These are phyloP conservation scores for Teunomyces stri DNA, from an alignment of 805 yeast genomes.

Conservation along the genomic window DNA sequence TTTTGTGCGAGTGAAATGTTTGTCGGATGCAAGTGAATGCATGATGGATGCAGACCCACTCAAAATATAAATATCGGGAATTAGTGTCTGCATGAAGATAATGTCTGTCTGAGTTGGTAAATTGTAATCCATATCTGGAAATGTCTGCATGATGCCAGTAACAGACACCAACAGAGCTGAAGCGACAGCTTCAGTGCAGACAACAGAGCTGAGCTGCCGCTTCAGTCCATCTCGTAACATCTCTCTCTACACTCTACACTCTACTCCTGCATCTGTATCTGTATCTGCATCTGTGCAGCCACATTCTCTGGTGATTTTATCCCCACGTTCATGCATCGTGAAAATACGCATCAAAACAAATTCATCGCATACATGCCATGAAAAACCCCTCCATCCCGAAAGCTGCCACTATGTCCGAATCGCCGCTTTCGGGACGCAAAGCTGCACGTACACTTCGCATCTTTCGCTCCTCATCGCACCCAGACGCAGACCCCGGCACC, in stretches of 20 bases:
- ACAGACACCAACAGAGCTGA: no score
- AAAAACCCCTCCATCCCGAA: neutral
- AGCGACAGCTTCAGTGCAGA: neutral
- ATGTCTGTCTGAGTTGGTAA: no score
- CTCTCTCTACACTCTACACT: no score
- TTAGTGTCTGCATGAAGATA: neutral
- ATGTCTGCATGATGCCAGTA: neutral
- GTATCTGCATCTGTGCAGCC: no score
- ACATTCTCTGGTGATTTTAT: neutral
- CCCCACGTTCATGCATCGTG: conserved; percentile 1
- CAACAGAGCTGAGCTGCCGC: no score
- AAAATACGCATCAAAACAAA: conserved; percentile 1
- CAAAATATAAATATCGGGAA: no score
- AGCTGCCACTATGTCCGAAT: conserved; percentile 5
- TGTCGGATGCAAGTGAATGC: neutral
- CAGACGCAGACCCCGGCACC: conserved; percentile 8
- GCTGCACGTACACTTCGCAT: conserved; percentile 57
- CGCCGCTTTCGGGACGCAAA: conserved; percentile 48
- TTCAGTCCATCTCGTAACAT: neutral
- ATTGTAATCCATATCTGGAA: no score
- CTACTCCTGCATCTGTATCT: no score
- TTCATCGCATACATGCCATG: neutral
- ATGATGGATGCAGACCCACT: no score
- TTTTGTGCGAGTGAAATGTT: neutral
- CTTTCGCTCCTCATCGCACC: conserved; percentile 37